Evolutionary conservation across 805 yeast species (phyloP).

Genomic region (Wickerhamiella lipophila): DNA sequence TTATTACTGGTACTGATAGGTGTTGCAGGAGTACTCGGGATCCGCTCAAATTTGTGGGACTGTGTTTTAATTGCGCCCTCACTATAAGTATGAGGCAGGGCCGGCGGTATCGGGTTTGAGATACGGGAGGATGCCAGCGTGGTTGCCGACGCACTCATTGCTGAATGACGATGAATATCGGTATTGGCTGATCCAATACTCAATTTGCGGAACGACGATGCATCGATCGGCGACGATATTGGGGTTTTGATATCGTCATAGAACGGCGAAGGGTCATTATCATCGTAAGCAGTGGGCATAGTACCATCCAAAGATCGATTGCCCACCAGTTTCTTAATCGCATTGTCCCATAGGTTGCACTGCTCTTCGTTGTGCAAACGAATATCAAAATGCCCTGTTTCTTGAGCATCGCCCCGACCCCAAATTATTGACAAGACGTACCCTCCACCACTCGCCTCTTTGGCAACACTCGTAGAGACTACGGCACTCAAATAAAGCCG

Average conservation of each 20-base stretch:
- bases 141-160: constrained; percentile 3
- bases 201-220: constrained; percentile 9
- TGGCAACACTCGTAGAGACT: constrained; percentile 31
- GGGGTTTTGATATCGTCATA: constrained; percentile 15
- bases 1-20: constrained; percentile 4
- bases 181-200: constrained; percentile 8
- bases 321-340: constrained; percentile 21
- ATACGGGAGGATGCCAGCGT: constrained; percentile 3
- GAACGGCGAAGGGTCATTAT: constrained; percentile 13
- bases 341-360: constrained; percentile 61
- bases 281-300: constrained; percentile 12
- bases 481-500: constrained; percentile 66
- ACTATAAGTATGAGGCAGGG: constrained; percentile 6
- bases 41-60: not conserved
- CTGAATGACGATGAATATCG: constrained; percentile 3
- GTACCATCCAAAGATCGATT: not conserved
- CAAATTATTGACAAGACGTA: constrained; percentile 25
- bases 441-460: constrained; percentile 22
- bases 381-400: constrained; percentile 73
- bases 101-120: constrained; percentile 4
- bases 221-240: constrained; percentile 5
- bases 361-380: constrained; percentile 74
- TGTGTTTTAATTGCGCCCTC: constrained; percentile 1
- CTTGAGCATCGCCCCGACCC: constrained; percentile 51
- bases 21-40: not conserved